These are phyloP conservation scores for Ophiostoma tasmaniense DNA, from an alignment of 2,329 filamentous ascomycete species.

Conservation along the genomic window DNA sequence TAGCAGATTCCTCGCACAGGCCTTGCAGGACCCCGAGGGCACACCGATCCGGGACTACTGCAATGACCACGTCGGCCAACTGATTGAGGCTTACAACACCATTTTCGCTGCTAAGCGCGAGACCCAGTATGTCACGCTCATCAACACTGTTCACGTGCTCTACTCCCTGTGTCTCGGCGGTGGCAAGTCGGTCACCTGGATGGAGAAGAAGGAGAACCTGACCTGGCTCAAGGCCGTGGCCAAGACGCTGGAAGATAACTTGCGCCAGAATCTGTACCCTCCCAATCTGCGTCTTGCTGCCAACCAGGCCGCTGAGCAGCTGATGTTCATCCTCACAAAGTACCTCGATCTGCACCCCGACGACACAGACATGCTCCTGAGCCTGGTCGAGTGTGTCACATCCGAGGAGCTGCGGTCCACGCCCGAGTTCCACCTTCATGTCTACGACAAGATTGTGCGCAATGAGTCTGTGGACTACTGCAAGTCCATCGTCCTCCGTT, in stretches of 20 bases:
- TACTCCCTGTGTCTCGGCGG: slow-evolving; percentile 55
- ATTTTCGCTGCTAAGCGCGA: slow-evolving; percentile 58
- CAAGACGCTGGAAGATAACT: slow-evolving; percentile 67
- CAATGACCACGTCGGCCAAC: slow-evolving; percentile 60
- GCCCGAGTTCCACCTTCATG: slow-evolving; percentile 67
- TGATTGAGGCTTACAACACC: slow-evolving; percentile 61
- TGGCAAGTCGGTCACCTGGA: slow-evolving; percentile 49
- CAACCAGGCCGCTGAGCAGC: slow-evolving; percentile 79
- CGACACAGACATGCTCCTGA: slow-evolving; percentile 77
- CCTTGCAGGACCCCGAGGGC: slow-evolving; percentile 68
- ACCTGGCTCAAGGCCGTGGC: slow-evolving; percentile 57
- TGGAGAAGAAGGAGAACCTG: slow-evolving; percentile 60
- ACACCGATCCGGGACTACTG: slow-evolving; percentile 65
- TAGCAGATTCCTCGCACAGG: slow-evolving; percentile 83
- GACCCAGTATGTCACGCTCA: slow-evolving; percentile 57
- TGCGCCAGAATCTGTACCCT: slow-evolving; percentile 62
- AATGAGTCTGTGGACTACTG: slow-evolving; percentile 81
- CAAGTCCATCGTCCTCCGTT: slow-evolving; percentile 71
- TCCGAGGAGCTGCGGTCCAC: slow-evolving; percentile 72
- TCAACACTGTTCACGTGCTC: slow-evolving; percentile 82
- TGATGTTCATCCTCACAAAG: slow-evolving; percentile 76
- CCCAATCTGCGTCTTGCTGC: slow-evolving; percentile 70
- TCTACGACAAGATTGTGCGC: slow-evolving; percentile 77
- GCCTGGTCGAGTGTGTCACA: slow-evolving; percentile 74
- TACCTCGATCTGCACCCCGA: slow-evolving; percentile 66